Evolutionary conservation across 2,329 filamentous ascomycete species (phyloP), one percentile per base, ranked within the genome.

Genomic region (Westerdykella aurantiaca): DNA sequence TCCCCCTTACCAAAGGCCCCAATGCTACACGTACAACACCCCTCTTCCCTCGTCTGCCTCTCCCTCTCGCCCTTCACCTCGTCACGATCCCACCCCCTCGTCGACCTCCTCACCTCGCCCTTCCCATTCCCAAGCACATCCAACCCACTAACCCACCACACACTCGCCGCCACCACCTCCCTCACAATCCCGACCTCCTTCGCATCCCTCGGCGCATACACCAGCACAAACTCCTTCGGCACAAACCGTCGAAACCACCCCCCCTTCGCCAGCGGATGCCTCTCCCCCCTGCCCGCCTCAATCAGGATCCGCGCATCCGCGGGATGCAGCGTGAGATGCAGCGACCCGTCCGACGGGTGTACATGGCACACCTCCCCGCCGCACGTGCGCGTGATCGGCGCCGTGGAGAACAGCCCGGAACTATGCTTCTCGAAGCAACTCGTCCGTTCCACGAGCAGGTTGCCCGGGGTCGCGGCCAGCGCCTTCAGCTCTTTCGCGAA

Each of bases 381-480:
- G 55, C 84, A 88, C 10, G 81, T 86, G 23, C 79, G 77, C 59
- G 84, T 84, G 49, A 84, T 72, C 0, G 83, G 82, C 40, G 77
- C 72, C 2, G 70, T 72, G 1, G 84, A 78, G 65, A 91, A 93
- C 0, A 94, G 74, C 0, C 83, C 87, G 5, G 87, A 76, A 34
- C 85, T 85, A 60, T 91, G 83, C 70, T 90, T 91, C 66, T 93
- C 88, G 53, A 93, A 82, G 59, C 85, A 90, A 1, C 83, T 88
- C 1, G 77, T 83, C 0, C 79, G 84, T 7, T 82, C 57, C 2
- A 57, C 18, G 14, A 74, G 53, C 10, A 47, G 42, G 31, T 67
- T 65, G 3, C 43, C 41, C 0, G 62, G 56, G 2, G 63, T 55
- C 0, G 33, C 22, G 1, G 64, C 53, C 10, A 67, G 45, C 1